Base-by-base conservation (phyloP, 352 stramenopile species). In the Globisporangium mamillatum region DNA sequence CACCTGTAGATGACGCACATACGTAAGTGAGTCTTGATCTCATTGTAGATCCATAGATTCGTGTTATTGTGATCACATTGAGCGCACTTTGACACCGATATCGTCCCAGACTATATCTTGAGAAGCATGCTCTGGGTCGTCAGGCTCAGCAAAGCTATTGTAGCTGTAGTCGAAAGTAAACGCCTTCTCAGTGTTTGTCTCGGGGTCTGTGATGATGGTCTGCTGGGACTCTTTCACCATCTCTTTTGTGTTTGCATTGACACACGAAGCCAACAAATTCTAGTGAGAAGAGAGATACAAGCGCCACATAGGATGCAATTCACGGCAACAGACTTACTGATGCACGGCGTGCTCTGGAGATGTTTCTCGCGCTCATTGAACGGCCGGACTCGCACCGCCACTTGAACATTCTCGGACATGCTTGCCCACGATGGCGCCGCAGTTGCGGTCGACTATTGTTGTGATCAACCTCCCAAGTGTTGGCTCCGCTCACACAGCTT, bases 111-210 rank as follows among this genome's bases (percentile, higher is more conserved):
- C 89, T 16, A 75, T 94, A 63, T 92, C 77, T 61, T 97, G 88
- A 2, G 84, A 93, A 7, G 90, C 86, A 53, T 88, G 71, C 4
- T 87, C 78, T 4, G 79, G 77, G 41, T 94, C 79, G 6, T 79
- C 77, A 1, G 74, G 22, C 1, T 83, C 66, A 14, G 69, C 79
- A 64, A 94, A 95, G 58, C 84, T 94, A 63, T 97, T 89, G 68
- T 97, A 97, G 72, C 84, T 94, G 77, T 91, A 97, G 57, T 97
- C 90, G 71, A 96, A 97, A 4, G 90, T 96, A 60, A 95, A 96
- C 0, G 70, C 74, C 63, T 94, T 94, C 36, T 95, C 86, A 1
- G 71, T 41, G 63, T 81, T 86, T 29, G 81, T 92, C 53, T 95
- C 84, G 0, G 86, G 88, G 63, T 95, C 85, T 0, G 81, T 93